Percentiles rank a stretch among this genome's conserved stretches.
Evolutionary conservation across 495 filamentous ascomycete species (phyloP).

Genomic region (Clohesyomyces aquaticus): DNA sequence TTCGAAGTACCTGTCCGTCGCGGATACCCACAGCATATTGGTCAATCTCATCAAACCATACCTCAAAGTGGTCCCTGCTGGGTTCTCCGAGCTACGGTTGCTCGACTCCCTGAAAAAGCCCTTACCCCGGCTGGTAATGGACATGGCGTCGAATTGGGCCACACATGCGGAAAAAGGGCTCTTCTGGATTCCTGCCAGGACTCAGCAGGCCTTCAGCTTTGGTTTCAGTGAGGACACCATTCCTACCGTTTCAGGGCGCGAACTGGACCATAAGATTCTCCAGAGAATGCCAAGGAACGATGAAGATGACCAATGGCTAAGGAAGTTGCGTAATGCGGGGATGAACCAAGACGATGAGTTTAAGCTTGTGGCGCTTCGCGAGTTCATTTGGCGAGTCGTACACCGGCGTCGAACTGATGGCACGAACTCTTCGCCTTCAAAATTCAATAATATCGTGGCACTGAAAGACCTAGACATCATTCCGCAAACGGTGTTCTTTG

Average conservation of each 20-base stretch:
- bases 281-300: slow-evolving; percentile 71
- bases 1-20: slow-evolving; percentile 73
- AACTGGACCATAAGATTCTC: slow-evolving; percentile 51
- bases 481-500: slow-evolving; percentile 89
- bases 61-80: slow-evolving; percentile 66
- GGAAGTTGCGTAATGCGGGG: slow-evolving; percentile 77
- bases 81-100: slow-evolving; percentile 71
- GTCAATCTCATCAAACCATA: slow-evolving; percentile 78
- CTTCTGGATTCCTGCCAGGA: slow-evolving; percentile 80
- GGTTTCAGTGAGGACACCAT: slow-evolving; percentile 55
- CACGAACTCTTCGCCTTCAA: slow-evolving; percentile 45
- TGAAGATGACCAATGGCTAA: slow-evolving; percentile 97
- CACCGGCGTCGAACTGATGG: slow-evolving; percentile 67
- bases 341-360: slow-evolving; percentile 84
- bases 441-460: slow-evolving; percentile 69
- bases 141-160: slow-evolving; percentile 86
- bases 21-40: slow-evolving; percentile 82
- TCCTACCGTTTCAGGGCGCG: slow-evolving; percentile 53
- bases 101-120: slow-evolving; percentile 85
- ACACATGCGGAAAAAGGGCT: slow-evolving; percentile 71
- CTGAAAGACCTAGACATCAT: slow-evolving; percentile 73
- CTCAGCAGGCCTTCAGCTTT: slow-evolving; percentile 68
- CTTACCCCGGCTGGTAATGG: slow-evolving; percentile 76
- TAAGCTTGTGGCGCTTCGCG: slow-evolving; percentile 82
- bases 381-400: slow-evolving; percentile 89